Evolutionary conservation across 352 stramenopile species (phyloP).

Genomic region (Pythium periplocum): DNA sequence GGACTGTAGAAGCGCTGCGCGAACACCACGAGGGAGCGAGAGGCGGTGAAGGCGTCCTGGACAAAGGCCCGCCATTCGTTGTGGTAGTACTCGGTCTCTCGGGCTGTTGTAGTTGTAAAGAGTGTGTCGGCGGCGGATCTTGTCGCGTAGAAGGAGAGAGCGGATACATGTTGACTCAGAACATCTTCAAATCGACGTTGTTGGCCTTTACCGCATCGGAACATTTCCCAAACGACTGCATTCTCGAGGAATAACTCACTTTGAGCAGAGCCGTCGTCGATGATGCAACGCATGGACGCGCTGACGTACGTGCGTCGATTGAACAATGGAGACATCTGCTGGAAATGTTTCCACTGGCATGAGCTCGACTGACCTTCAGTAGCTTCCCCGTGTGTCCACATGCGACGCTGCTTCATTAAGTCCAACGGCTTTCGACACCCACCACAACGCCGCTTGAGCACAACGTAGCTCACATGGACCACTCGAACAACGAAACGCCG

Average conservation of each 20-base stretch:
- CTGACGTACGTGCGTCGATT: conserved; percentile 31
- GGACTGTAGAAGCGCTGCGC: conserved; percentile 61
- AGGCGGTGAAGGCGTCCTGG: conserved; percentile 14
- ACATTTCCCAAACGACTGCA: conserved; percentile 63
- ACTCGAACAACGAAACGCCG: conserved; percentile 57
- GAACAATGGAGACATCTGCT: conserved; percentile 25
- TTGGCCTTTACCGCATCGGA: conserved; percentile 37
- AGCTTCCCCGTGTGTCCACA: conserved; percentile 31
- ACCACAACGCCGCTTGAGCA: conserved; percentile 64
- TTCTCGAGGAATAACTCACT: conserved; percentile 70
- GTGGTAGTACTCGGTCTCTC: conserved; percentile 52
- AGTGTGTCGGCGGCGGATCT: conserved; percentile 17
- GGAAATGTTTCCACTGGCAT: conserved; percentile 30
- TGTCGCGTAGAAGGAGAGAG: conserved; percentile 57
- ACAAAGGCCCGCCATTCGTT: conserved; percentile 57
- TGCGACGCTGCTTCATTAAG: conserved; percentile 32
- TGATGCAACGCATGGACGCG: conserved; percentile 47
- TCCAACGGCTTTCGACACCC: conserved; percentile 45
- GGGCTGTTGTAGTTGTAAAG: conserved; percentile 19
- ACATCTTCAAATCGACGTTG: conserved; percentile 43
- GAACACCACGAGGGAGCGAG: conserved; percentile 37
- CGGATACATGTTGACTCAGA: conserved; percentile 30
- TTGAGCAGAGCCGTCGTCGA: conserved; percentile 76
- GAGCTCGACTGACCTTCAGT: conserved; percentile 4
- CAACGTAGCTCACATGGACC: conserved; percentile 70